A percentile compares a stretch with the other conserved stretches of the same genome.
Evolutionary conservation across 805 yeast genomes (phyloP).

Genomic region (Myxozyma neglecta): DNA sequence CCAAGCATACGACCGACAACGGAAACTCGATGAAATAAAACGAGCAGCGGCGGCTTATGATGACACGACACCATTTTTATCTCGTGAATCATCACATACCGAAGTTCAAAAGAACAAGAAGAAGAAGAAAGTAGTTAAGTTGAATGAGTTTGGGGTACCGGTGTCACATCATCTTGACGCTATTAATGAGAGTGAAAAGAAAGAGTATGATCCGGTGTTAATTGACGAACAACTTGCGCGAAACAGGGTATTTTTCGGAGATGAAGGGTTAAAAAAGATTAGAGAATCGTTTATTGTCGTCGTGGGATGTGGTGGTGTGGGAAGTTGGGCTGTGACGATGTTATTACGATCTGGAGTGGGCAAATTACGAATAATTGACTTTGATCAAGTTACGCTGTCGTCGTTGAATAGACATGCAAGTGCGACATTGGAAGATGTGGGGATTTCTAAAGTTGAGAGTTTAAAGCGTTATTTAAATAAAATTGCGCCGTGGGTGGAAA

Average conservation of each 20-base stretch:
- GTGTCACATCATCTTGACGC: slow-evolving; percentile 1
- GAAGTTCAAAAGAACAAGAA: neutral
- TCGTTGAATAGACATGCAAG: slow-evolving; percentile 93
- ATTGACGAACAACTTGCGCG: slow-evolving; percentile 90
- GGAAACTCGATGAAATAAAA: slow-evolving; percentile 13
- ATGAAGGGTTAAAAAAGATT: slow-evolving; percentile 74
- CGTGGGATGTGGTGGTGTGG: slow-evolving; percentile 97
- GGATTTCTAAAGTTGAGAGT: slow-evolving; percentile 84
- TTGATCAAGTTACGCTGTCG: slow-evolving; percentile 92
- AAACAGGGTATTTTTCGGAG: slow-evolving; percentile 88
- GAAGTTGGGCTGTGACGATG: slow-evolving; percentile 94
- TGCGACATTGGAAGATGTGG: slow-evolving; percentile 89
- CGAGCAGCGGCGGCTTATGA: slow-evolving; percentile 1
- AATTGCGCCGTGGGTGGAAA: slow-evolving; percentile 91
- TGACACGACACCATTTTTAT: neutral
- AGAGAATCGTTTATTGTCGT: slow-evolving; percentile 73
- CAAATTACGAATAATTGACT: slow-evolving; percentile 77
- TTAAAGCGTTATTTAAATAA: slow-evolving; percentile 63
- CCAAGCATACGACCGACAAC: slow-evolving; percentile 15
- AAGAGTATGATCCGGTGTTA: slow-evolving; percentile 46
- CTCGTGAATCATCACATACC: slow-evolving; percentile 3
- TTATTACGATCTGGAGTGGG: slow-evolving; percentile 88
- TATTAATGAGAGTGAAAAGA: slow-evolving; percentile 1
- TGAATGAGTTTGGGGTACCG: slow-evolving; percentile 20
- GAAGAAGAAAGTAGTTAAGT: slow-evolving; percentile 1